phyloP scores from a whole-genome alignment of 2,329 filamentous ascomycete genomes.

The Microdochium nivale region DNA sequence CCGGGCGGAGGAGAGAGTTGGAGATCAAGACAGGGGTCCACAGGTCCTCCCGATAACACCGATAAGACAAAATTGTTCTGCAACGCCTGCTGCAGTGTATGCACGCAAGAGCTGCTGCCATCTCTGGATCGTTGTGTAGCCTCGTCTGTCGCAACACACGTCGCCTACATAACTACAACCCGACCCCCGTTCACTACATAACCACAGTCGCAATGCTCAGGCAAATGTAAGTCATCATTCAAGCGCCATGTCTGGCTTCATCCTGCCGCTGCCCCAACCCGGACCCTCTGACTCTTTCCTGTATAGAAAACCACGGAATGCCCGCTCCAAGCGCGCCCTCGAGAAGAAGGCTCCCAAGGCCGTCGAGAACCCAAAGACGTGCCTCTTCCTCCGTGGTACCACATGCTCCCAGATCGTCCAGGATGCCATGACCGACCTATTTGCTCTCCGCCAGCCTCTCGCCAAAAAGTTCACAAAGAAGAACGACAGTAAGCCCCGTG shows the following conservation, averaged over 20 bases:
- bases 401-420: slow-evolving; percentile 76
- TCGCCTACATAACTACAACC: background rate
- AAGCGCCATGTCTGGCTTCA: background rate
- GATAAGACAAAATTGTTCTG: background rate
- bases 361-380: slow-evolving; percentile 82
- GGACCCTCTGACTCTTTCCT: background rate
- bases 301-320: slow-evolving; percentile 53
- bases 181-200: background rate
- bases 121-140: no score
- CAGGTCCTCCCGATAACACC: background rate
- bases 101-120: background rate
- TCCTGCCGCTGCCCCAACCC: background rate
- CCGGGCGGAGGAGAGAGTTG: no score
- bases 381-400: slow-evolving; percentile 82
- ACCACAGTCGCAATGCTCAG: slow-evolving; percentile 12
- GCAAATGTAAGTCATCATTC: slow-evolving; percentile 13
- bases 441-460: slow-evolving; percentile 75
- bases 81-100: background rate
- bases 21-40: no score
- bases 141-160: background rate
- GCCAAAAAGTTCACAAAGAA: slow-evolving; percentile 94
- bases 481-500: slow-evolving; percentile 53
- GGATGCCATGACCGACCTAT: slow-evolving; percentile 76
- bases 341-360: slow-evolving; percentile 87
- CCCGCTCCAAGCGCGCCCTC: slow-evolving; percentile 88